phyloP scores from a whole-genome alignment of 2,329 filamentous ascomycete species.

The Sphaerulina vaccinii region DNA sequence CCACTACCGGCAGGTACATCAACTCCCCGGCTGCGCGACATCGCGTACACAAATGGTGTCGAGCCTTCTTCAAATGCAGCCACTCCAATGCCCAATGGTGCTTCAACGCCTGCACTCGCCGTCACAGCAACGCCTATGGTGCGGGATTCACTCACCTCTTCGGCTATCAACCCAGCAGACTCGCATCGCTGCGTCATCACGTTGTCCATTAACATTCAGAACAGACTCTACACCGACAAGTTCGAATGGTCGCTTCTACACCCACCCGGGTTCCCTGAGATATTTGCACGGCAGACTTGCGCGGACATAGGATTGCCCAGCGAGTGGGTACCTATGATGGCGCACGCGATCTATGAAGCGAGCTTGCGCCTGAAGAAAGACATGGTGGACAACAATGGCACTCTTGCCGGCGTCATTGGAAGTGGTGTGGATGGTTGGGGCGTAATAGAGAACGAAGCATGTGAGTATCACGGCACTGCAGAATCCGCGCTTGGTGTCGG shows the following conservation, averaged over 20 bases:
- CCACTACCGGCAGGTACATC: conserved; percentile 36
- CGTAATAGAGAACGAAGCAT: conserved; percentile 86
- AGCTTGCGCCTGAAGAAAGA: conserved; percentile 93
- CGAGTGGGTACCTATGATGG: conserved; percentile 92
- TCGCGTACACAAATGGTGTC: conserved; percentile 53
- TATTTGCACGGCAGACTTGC: conserved; percentile 89
- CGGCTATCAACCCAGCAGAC: conserved; percentile 83
- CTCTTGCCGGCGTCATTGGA: conserved; percentile 65
- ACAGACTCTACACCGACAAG: conserved; percentile 90
- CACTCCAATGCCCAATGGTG: conserved; percentile 49
- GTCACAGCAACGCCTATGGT: conserved; percentile 65
- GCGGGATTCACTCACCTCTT: conserved; percentile 35
- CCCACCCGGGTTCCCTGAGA: conserved; percentile 85
- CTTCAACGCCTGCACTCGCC: conserved; percentile 55
- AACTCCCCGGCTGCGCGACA: conserved; percentile 32
- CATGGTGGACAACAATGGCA: conserved; percentile 77
- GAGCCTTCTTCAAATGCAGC: conserved; percentile 43
- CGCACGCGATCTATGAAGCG: conserved; percentile 95
- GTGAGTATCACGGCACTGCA: conserved; percentile 53
- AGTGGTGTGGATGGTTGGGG: conserved; percentile 65
- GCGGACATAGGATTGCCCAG: conserved; percentile 84
- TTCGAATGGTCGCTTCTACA: conserved; percentile 97
- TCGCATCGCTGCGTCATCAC: conserved; percentile 91
- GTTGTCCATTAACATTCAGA: conserved; percentile 86
- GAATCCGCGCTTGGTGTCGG: conserved; percentile 56